Evolutionary conservation across 352 stramenopile genomes (phyloP).

Genomic region (Phytophthora ohioensis): DNA sequence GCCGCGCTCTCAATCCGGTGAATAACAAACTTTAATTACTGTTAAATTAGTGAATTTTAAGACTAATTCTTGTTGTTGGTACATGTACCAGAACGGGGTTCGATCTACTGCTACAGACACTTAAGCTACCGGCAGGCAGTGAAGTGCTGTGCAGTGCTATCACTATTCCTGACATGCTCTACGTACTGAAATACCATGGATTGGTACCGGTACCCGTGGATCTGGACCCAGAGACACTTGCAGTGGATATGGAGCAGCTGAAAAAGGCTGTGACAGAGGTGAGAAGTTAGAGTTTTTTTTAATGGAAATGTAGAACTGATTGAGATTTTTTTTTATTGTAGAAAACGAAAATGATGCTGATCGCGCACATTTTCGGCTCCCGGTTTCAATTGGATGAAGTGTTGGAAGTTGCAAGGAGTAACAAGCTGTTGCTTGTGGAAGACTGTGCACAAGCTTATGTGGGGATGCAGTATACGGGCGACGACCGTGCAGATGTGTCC

Average conservation of each 20-base stretch:
- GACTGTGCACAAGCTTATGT: constrained; percentile 85
- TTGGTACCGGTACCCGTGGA: constrained; percentile 82
- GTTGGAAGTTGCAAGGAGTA: constrained; percentile 57
- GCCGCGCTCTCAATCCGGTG: constrained; percentile 81
- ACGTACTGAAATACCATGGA: constrained; percentile 76
- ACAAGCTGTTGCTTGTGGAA: constrained; percentile 75
- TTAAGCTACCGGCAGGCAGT: constrained; percentile 69
- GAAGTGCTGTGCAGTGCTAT: constrained; percentile 86
- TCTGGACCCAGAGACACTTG: constrained; percentile 69
- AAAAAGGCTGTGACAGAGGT: constrained; percentile 57
- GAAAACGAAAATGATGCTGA: constrained; percentile 73
- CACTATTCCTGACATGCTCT: constrained; percentile 89
- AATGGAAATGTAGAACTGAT: constrained; percentile 4
- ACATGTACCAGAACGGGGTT: constrained; percentile 69
- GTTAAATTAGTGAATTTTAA: not conserved
- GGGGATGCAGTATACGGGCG: constrained; percentile 70
- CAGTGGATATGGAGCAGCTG: constrained; percentile 60
- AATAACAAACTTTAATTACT: not conserved
- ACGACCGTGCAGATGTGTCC: constrained; percentile 69
- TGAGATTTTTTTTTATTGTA: constrained; percentile 20
- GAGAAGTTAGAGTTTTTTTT: not conserved
- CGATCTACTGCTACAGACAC: constrained; percentile 80
- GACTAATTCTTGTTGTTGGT: constrained; percentile 2
- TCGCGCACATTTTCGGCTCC: constrained; percentile 87
- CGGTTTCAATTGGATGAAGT: constrained; percentile 62